phyloP scores from a whole-genome alignment of 2,329 filamentous ascomycete genomes.

The Aureobasidium zeae region DNA sequence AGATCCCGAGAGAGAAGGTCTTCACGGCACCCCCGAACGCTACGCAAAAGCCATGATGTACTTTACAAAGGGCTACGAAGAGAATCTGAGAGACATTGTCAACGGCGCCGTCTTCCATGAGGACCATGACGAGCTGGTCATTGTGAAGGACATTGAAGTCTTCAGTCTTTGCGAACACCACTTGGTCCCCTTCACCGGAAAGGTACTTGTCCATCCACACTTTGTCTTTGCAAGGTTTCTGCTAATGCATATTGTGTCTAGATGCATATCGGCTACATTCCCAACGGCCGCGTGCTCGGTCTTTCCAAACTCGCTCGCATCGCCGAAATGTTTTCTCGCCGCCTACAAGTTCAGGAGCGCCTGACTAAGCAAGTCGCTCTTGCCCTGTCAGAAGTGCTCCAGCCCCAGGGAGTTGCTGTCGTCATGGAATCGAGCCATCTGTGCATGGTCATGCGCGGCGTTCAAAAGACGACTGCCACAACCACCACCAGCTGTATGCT shows the following conservation, averaged over 20 bases:
- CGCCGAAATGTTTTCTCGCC: conserved; percentile 90
- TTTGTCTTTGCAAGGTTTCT: too few species aligned
- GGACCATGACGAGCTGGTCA: conserved; percentile 93
- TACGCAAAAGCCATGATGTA: conserved; percentile 94
- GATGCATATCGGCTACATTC: conserved; percentile 99
- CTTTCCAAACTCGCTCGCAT: conserved; percentile 93
- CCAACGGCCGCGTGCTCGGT: conserved; percentile 80
- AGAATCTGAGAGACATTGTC: conserved; percentile 84
- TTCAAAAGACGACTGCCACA: conserved; percentile 76
- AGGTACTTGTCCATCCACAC: conserved; percentile 60
- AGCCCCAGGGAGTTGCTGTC: conserved; percentile 89
- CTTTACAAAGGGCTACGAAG: conserved; percentile 94
- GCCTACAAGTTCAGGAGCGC: conserved; percentile 91
- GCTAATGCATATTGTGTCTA: too few species aligned
- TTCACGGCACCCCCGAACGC: conserved; percentile 62
- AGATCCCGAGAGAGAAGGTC: conserved; percentile 54
- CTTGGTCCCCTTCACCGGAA: conserved; percentile 90
- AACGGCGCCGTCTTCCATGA: conserved; percentile 94
- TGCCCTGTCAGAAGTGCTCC: conserved; percentile 83
- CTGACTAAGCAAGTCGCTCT: conserved; percentile 93
- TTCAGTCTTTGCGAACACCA: conserved; percentile 96
- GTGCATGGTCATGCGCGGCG: conserved; percentile 99
- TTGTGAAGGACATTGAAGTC: conserved; percentile 94
- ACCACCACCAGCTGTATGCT: conserved; percentile 96
- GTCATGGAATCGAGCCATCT: conserved; percentile 96